These are phyloP conservation scores for Ustilago nuda DNA, from an alignment of 1,284 basidiomycete genomes.

Conservation along the genomic window DNA sequence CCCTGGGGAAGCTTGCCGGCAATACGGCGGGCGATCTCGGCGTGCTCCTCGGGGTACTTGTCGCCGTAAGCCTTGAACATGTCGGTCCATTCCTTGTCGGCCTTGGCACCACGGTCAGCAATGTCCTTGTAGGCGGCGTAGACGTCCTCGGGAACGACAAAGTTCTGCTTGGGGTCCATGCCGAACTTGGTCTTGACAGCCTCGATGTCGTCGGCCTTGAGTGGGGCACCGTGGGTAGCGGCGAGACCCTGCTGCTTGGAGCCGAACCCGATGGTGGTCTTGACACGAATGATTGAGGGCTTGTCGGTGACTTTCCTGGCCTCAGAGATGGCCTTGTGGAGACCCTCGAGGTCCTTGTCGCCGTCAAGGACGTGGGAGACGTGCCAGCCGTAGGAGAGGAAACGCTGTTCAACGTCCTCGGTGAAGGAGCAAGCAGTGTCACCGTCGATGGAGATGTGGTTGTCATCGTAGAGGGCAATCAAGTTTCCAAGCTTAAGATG, in stretches of 20 bases:
- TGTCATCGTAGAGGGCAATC: slow-evolving; percentile 74
- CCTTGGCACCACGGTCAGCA: slow-evolving; percentile 79
- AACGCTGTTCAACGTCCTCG: slow-evolving; percentile 88
- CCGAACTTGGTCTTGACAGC: slow-evolving; percentile 86
- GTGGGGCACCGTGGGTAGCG: slow-evolving; percentile 88
- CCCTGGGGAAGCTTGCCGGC: slow-evolving; percentile 82
- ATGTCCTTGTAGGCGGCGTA: slow-evolving; percentile 78
- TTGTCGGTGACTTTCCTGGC: slow-evolving; percentile 82
- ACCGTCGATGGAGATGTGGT: slow-evolving; percentile 93
- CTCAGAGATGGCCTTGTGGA: slow-evolving; percentile 82
- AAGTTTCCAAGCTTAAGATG: slow-evolving; percentile 93
- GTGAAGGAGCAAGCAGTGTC: slow-evolving; percentile 92
- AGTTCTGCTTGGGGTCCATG: slow-evolving; percentile 82
- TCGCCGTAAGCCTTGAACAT: slow-evolving; percentile 79
- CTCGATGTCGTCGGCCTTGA: slow-evolving; percentile 91
- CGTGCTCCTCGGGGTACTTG: slow-evolving; percentile 84
- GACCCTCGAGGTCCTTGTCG: slow-evolving; percentile 83
- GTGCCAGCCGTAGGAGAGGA: slow-evolving; percentile 92
- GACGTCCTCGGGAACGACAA: slow-evolving; percentile 82
- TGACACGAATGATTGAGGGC: slow-evolving; percentile 86
- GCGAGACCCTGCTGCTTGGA: slow-evolving; percentile 92
- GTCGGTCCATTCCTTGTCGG: slow-evolving; percentile 81
- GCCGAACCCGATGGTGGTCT: slow-evolving; percentile 92
- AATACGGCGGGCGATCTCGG: slow-evolving; percentile 86
- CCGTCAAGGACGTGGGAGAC: slow-evolving; percentile 86